Base-by-base conservation (phyloP, 2,329 filamentous ascomycete species). In the Penicillium sp. region DNA sequence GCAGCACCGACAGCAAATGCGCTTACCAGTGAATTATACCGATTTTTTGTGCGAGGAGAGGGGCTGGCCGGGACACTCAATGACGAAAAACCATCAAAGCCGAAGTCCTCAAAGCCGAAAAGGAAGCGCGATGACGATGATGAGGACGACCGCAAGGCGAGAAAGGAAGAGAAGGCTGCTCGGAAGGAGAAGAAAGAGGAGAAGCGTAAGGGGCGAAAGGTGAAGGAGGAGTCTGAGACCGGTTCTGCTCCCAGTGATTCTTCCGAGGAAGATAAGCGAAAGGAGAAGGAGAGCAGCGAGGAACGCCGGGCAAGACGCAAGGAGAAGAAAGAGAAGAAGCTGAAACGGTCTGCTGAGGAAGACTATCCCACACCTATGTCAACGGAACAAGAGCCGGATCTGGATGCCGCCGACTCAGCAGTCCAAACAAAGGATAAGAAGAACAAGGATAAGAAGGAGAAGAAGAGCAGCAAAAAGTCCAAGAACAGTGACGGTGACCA, bases 11-110 rank as follows among this genome's bases (percentile, higher is more conserved):
- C 56, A 79, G 81, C 59, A 48, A 75, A 73, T 50, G 69, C 69
- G 68, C 79, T 71, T 70, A 73, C 63, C 64, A 83, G 73, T 71
- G 81, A 74, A 78, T 79, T 98, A 8, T 96, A 96, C 71, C 84
- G 87, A 9, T 88, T 87, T 50, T 98, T 99, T 71, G 91, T 98
- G 24, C 86, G 84, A 61, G 95, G 95, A 9, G 90, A 92, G 54
- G 79, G 86, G 22, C 80, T 98, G 55, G 80, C 85, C 42, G 92
- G 93, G 3, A 96, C 91, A 3, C 58, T 76, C 46, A 68, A 71
- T 33, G 44, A 39, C 13, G 47, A 54, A 19, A 49, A 56, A 16
- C 42, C 58, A 27, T 55, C 57, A 42, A 57, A 56, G 49, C 58
- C 50, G 33, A 59, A 61, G 19, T 24, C 37, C 8, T 44, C n/a